These are phyloP conservation scores for Rhizoclosmatium hyalinum DNA, from an alignment of 371 early-diverging fungal species.

Conservation along the genomic window DNA sequence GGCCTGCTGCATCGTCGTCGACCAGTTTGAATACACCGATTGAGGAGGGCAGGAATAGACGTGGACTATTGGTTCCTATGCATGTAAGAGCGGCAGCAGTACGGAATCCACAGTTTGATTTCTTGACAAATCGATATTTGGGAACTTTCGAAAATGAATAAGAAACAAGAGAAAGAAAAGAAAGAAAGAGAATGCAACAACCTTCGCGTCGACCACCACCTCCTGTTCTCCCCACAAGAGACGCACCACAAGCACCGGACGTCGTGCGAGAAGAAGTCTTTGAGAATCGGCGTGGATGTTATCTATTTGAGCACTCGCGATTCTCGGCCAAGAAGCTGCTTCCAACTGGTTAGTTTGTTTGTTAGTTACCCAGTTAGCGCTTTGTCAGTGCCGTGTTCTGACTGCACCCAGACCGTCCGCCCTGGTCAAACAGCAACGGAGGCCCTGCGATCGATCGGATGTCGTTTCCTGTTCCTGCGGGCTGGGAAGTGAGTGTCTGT, in stretches of 20 bases:
- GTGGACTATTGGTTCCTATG: slow-evolving; percentile 28
- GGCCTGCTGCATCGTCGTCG: too few species aligned
- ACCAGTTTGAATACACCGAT: neutral
- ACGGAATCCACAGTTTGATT: slow-evolving; percentile 21
- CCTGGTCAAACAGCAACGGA: slow-evolving; percentile 29
- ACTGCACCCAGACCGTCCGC: slow-evolving; percentile 21
- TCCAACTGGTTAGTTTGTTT: slow-evolving; percentile 29
- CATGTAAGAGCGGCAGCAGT: slow-evolving; percentile 21
- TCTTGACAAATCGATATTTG: slow-evolving; percentile 20
- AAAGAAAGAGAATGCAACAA: neutral
- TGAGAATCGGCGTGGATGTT: slow-evolving; percentile 35
- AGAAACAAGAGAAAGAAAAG: neutral
- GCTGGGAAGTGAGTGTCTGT: slow-evolving; percentile 31
- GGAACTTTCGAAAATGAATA: neutral
- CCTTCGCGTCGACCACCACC: slow-evolving; percentile 12
- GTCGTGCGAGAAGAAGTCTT: slow-evolving; percentile 33
- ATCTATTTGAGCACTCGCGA: slow-evolving; percentile 25
- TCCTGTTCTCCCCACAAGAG: slow-evolving; percentile 3
- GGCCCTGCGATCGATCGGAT: slow-evolving; percentile 26
- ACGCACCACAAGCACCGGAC: neutral
- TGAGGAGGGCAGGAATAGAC: slow-evolving; percentile 26
- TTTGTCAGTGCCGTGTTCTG: too few species aligned
- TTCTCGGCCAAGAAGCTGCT: slow-evolving; percentile 33
- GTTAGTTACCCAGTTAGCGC: neutral
- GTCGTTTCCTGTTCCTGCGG: slow-evolving; percentile 32